phyloP scores from a whole-genome alignment of 2,329 filamentous ascomycete species.

The Cyclaneusma minus region DNA sequence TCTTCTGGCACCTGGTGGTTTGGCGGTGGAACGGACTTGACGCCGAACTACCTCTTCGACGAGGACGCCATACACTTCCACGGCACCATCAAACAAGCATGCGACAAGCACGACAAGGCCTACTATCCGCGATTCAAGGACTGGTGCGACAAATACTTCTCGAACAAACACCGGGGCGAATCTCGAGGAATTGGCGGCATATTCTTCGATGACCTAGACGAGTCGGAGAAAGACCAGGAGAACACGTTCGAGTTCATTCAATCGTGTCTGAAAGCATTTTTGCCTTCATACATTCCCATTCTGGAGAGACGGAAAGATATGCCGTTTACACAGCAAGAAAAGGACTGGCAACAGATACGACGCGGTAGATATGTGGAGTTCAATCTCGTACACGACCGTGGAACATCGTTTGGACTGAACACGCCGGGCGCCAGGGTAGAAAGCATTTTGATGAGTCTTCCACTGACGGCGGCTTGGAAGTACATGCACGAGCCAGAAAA shows the following conservation, averaged over 20 bases:
- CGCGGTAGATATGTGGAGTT: constrained; percentile 97
- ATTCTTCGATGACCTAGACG: constrained; percentile 96
- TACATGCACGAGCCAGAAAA: constrained; percentile 85
- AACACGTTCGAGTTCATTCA: constrained; percentile 81
- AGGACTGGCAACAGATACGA: constrained; percentile 91
- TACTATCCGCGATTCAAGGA: constrained; percentile 95
- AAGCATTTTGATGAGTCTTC: constrained; percentile 95
- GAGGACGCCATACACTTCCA: constrained; percentile 98
- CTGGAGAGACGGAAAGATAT: constrained; percentile 80
- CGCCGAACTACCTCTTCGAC: constrained; percentile 86
- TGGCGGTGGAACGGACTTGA: constrained; percentile 86
- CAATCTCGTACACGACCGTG: constrained; percentile 91
- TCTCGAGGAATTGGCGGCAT: constrained; percentile 83
- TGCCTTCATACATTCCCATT: constrained; percentile 84
- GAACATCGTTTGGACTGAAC: constrained; percentile 85
- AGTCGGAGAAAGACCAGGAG: constrained; percentile 71
- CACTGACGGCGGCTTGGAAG: constrained; percentile 81
- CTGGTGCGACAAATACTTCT: constrained; percentile 98
- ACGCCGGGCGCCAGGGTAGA: constrained; percentile 85
- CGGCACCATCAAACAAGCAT: constrained; percentile 78
- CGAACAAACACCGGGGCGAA: constrained; percentile 81
- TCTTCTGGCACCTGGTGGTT: constrained; percentile 92
- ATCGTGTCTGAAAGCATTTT: constrained; percentile 71
- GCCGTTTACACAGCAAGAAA: constrained; percentile 73
- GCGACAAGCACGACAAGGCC: constrained; percentile 79